Conservation (phyloP, 2,329 filamentous ascomycete genomes). For the Penicillium sp. region DNA sequence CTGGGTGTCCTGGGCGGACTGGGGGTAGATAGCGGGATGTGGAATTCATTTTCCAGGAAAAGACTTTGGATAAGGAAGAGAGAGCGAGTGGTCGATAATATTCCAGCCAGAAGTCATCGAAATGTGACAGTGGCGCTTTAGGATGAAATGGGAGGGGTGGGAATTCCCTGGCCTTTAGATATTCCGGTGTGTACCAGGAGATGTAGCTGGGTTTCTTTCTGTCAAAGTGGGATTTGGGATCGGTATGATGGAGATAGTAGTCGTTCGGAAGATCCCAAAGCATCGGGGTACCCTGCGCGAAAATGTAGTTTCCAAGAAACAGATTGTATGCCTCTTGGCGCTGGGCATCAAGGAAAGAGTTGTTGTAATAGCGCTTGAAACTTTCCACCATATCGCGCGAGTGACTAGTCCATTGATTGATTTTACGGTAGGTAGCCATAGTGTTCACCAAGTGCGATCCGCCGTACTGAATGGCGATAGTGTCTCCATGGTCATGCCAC, state of each 20-base stretch:
- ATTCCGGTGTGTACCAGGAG: conserved; percentile 76
- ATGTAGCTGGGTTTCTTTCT: conserved; percentile 71
- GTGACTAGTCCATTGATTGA: conserved; percentile 97
- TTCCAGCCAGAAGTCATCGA: conserved; percentile 96
- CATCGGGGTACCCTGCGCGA: conserved; percentile 82
- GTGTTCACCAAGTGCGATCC: conserved; percentile 97
- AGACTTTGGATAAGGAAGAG: conserved; percentile 88
- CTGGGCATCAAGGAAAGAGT: conserved; percentile 96
- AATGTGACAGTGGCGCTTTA: conserved; percentile 49
- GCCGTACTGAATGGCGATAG: conserved; percentile 95
- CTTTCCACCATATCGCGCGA: conserved; percentile 98
- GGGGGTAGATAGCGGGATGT: conserved; percentile 76
- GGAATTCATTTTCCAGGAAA: conserved; percentile 87
- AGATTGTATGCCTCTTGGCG: conserved; percentile 97
- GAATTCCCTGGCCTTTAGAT: conserved; percentile 63
- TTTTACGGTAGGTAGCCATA: conserved; percentile 98
- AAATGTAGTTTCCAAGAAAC: conserved; percentile 95
- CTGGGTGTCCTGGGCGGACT: conserved; percentile 64
- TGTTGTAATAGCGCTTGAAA: conserved; percentile 98
- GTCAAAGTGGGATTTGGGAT: conserved; percentile 71
- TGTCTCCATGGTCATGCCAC: conserved; percentile 97
- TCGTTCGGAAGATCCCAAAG: conserved; percentile 94
- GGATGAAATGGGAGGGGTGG: conserved; percentile 45
- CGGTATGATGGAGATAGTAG: conserved; percentile 90
- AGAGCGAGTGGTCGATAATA: conserved; percentile 88